These are phyloP conservation scores for Lepraria neglecta DNA, from an alignment of 495 filamentous ascomycete species.

Conservation along the genomic window DNA sequence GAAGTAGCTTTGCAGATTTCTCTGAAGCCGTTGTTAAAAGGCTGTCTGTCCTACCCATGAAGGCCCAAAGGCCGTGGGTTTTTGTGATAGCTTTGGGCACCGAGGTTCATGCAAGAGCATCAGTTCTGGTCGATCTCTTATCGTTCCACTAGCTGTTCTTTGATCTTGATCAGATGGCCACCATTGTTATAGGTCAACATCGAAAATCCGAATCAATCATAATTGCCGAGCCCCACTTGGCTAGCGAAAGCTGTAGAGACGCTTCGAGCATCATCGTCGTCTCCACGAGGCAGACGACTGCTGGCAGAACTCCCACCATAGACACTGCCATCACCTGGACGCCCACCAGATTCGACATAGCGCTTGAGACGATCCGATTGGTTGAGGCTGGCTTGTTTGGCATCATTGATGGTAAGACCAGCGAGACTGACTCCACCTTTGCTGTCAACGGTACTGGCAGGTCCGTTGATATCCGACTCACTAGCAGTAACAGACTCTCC, in stretches of 20 bases:
- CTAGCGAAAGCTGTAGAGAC: conserved; percentile 94
- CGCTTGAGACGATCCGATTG: conserved; percentile 78
- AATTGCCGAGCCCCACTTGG: conserved; percentile 75
- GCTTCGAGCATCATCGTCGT: conserved; percentile 91
- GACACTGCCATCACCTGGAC: conserved; percentile 59
- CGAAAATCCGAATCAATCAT: conserved; percentile 56
- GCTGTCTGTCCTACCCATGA: not conserved
- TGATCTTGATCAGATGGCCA: conserved; percentile 7
- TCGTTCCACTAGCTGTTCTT: not conserved
- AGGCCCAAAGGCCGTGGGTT: not conserved
- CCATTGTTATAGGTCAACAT: not conserved
- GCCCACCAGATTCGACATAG: conserved; percentile 77
- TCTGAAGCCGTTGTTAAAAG: conserved; percentile 5
- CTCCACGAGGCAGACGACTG: conserved; percentile 49
- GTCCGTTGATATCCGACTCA: conserved; percentile 71
- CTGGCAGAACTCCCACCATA: conserved; percentile 67
- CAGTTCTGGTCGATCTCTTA: not conserved
- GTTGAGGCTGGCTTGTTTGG: conserved; percentile 74
- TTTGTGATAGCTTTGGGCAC: not conserved
- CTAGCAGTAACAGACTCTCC: conserved; percentile 86
- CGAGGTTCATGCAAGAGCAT: conserved; percentile 11
- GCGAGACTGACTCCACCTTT: conserved; percentile 81
- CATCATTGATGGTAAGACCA: conserved; percentile 70
- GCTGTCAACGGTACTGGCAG: conserved; percentile 56
- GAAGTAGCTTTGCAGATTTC: conserved; percentile 10